Evolutionary conservation across 352 stramenopile genomes (phyloP).

Genomic region (Pythium insidiosum): DNA sequence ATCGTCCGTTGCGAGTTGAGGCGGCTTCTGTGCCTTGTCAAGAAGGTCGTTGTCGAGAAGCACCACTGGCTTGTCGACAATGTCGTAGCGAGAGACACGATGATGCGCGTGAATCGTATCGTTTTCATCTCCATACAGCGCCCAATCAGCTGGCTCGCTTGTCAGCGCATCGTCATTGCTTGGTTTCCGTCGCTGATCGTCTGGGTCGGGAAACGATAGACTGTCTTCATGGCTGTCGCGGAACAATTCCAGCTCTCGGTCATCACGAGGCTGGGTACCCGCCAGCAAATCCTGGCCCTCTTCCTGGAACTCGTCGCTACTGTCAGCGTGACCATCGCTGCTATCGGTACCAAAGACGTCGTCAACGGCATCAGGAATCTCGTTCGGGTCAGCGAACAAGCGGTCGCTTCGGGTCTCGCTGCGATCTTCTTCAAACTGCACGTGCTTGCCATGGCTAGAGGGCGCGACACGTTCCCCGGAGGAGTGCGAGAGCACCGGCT

Average conservation of each 20-base stretch:
- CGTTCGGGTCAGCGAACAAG: slow-evolving; percentile 4
- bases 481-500: no score
- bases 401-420: no score
- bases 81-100: slow-evolving; percentile 30
- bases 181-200: no score
- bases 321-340: slow-evolving; percentile 2
- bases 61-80: slow-evolving; percentile 27
- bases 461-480: no score
- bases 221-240: no score
- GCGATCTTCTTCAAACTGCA: slow-evolving; percentile 4
- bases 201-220: no score
- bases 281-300: no score
- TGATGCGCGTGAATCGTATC: no score
- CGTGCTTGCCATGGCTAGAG: no score
- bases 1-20: slow-evolving; percentile 33
- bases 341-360: slow-evolving; percentile 12
- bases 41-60: slow-evolving; percentile 57
- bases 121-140: slow-evolving; percentile 32
- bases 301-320: slow-evolving; percentile 6
- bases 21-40: slow-evolving; percentile 11
- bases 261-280: no score
- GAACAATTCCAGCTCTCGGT: no score
- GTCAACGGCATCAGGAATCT: slow-evolving; percentile 10
- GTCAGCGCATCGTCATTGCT: no score
- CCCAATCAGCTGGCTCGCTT: slow-evolving; percentile 57